Conservation (phyloP, 495 filamentous ascomycete genomes). For the Cairneyella variabilis region DNA sequence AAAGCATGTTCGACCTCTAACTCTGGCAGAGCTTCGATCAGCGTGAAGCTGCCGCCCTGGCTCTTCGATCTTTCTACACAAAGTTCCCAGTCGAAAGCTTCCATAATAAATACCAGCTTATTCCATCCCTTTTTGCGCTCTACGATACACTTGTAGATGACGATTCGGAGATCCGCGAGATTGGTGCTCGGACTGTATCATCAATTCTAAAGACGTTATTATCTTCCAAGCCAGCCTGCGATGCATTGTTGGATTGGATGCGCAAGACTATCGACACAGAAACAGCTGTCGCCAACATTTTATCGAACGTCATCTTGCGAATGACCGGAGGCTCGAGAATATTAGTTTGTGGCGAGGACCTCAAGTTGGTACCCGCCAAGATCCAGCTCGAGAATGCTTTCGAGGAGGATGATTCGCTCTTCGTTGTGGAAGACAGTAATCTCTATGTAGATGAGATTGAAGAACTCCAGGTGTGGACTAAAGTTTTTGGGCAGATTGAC, state of each 20-base stretch:
- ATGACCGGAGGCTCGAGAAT: slow-evolving; percentile 29
- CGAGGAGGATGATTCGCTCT: slow-evolving; percentile 67
- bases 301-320: slow-evolving; percentile 29
- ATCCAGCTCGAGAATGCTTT: slow-evolving; percentile 40
- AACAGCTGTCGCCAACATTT: slow-evolving; percentile 26
- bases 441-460: slow-evolving; percentile 75
- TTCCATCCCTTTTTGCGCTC: slow-evolving; percentile 15
- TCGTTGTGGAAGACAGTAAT: slow-evolving; percentile 87
- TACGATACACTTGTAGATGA: slow-evolving; percentile 69
- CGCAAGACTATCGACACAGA: neutral
- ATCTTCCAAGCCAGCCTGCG: slow-evolving; percentile 37
- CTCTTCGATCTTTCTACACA: slow-evolving; percentile 43
- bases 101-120: neutral
- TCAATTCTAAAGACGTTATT: slow-evolving; percentile 32
- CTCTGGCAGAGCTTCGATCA: slow-evolving; percentile 58
- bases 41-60: slow-evolving; percentile 51
- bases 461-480: slow-evolving; percentile 62
- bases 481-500: slow-evolving; percentile 8
- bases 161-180: slow-evolving; percentile 77
- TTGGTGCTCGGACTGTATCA: slow-evolving; percentile 49
- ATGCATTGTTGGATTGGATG: slow-evolving; percentile 35
- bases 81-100: neutral
- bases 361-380: too few species aligned
- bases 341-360: too few species aligned
- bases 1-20: neutral